These are phyloP conservation scores for Russula vinacea DNA, from an alignment of 768 basidiomycete genomes.

Conservation along the genomic window DNA sequence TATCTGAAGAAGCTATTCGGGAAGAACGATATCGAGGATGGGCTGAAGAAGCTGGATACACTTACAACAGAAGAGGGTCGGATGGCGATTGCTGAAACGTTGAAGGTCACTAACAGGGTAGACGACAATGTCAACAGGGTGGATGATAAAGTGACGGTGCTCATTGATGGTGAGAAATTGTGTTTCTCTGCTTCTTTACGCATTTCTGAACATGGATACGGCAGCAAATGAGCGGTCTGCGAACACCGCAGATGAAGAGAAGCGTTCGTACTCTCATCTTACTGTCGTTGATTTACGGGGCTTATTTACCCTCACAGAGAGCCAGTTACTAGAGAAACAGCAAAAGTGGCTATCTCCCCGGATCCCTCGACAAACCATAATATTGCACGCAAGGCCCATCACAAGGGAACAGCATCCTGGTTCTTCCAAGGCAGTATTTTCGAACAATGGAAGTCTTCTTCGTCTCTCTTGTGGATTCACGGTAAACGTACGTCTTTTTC, in stretches of 20 bases:
- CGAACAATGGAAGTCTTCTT: neutral
- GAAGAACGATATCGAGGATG: slow-evolving; percentile 7
- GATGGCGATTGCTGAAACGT: neutral
- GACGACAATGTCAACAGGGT: neutral
- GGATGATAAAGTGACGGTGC: neutral
- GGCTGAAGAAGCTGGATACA: neutral
- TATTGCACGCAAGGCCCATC: neutral
- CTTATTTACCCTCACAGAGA: neutral
- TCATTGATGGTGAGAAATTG: no score
- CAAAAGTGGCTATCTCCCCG: slow-evolving; percentile 12
- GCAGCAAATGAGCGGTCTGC: no score
- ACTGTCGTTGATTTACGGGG: neutral
- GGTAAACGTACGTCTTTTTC: neutral
- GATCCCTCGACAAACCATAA: slow-evolving; percentile 1
- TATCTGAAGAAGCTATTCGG: slow-evolving; percentile 4
- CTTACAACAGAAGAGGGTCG: neutral
- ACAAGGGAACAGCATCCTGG: slow-evolving; percentile 5
- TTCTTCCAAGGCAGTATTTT: slow-evolving; percentile 5
- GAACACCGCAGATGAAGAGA: no score
- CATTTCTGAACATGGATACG: no score
- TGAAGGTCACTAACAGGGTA: neutral
- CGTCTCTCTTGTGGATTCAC: neutral
- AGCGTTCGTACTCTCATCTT: neutral
- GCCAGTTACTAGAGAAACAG: neutral
- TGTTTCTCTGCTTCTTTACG: no score